phyloP scores from a whole-genome alignment of 2,329 filamentous ascomycete species.

The Sarocladium brachiariae region DNA sequence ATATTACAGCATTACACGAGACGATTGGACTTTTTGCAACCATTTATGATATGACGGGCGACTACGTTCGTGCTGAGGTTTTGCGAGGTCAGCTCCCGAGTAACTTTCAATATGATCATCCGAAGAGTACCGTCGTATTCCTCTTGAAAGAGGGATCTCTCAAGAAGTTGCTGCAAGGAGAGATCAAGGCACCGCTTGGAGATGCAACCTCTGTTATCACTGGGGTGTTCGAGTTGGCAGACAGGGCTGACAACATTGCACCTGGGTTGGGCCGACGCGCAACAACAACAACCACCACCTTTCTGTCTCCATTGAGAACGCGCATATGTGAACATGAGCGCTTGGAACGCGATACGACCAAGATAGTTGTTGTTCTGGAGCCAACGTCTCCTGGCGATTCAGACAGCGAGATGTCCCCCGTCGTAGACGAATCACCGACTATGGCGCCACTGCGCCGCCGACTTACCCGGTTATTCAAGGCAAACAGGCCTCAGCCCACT shows the following conservation, averaged over 20 bases:
- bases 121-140: background rate
- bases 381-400: background rate
- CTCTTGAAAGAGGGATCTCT: background rate
- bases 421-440: background rate
- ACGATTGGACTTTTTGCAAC: slow-evolving; percentile 18
- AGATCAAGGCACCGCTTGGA: background rate
- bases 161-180: background rate
- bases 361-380: slow-evolving; percentile 4
- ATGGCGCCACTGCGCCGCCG: background rate
- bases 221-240: slow-evolving; percentile 1
- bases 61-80: slow-evolving; percentile 18
- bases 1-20: slow-evolving; percentile 14
- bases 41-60: slow-evolving; percentile 18
- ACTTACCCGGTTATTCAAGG: background rate
- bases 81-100: slow-evolving; percentile 14
- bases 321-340: slow-evolving; percentile 4
- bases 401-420: background rate
- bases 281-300: background rate
- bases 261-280: background rate
- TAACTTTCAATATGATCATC: slow-evolving; percentile 1
- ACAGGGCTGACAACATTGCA: background rate
- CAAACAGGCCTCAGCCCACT: background rate
- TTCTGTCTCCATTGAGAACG: background rate
- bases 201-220: background rate
- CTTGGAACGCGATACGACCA: slow-evolving; percentile 1